Evolutionary conservation across 257 asterid genomes (phyloP).

Genomic region (Plectranthus barbatus): DNA sequence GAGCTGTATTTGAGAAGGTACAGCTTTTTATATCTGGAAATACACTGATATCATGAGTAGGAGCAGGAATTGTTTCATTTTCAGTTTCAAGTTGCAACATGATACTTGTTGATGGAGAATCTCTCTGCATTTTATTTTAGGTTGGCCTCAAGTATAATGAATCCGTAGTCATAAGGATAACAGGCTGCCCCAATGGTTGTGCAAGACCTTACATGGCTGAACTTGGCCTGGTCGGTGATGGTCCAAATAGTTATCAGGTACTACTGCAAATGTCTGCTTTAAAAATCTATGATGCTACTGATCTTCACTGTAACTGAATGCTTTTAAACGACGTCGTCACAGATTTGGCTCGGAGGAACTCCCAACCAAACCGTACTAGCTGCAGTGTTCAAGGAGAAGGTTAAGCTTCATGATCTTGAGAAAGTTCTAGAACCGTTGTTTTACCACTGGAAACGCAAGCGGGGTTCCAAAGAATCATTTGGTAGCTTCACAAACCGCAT

Average conservation of each 20-base stretch:
- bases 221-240: slow-evolving; percentile 95
- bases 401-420: slow-evolving; percentile 85
- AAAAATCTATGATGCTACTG: not conserved
- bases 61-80: not conserved
- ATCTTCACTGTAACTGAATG: not conserved
- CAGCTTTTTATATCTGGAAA: slow-evolving; percentile 3
- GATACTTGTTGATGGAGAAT: slow-evolving; percentile 6
- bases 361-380: slow-evolving; percentile 82
- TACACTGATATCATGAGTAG: not conserved
- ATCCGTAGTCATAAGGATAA: slow-evolving; percentile 80
- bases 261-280: slow-evolving; percentile 8
- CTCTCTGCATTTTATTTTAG: slow-evolving; percentile 29
- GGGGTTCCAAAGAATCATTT: slow-evolving; percentile 70
- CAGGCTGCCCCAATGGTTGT: slow-evolving; percentile 99
- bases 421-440: slow-evolving; percentile 87
- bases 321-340: not conserved
- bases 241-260: slow-evolving; percentile 97
- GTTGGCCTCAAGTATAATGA: slow-evolving; percentile 86
- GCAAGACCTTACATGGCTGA: slow-evolving; percentile 99
- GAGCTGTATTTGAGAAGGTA: slow-evolving; percentile 85
- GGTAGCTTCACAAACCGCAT: slow-evolving; percentile 82
- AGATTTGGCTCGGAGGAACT: slow-evolving; percentile 98
- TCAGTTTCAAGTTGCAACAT: slow-evolving; percentile 3
- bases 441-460: slow-evolving; percentile 78
- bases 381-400: slow-evolving; percentile 65